Evolutionary conservation across 768 basidiomycete species (phyloP).

Genomic region (Crassisporium funariophilum): DNA sequence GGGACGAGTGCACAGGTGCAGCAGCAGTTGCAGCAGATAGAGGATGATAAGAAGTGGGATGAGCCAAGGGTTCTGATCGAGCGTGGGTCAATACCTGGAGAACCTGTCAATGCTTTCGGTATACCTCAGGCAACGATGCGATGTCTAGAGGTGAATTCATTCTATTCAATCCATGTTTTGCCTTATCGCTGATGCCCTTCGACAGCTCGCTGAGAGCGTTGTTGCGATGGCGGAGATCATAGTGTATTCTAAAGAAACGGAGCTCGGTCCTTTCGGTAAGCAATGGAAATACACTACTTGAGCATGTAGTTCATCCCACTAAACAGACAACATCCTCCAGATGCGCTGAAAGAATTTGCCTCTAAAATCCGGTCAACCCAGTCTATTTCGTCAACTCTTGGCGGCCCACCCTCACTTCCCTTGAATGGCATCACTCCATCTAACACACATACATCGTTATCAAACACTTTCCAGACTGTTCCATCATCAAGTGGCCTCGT

Average conservation of each 20-base stretch:
- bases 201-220: conserved; percentile 75
- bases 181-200: conserved; percentile 29
- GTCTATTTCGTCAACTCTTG: conserved; percentile 20
- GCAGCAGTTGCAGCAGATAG: conserved; percentile 28
- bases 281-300: conserved; percentile 22
- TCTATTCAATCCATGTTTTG: conserved; percentile 9
- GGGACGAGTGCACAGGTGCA: conserved; percentile 2
- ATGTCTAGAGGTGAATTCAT: conserved; percentile 57
- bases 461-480: conserved; percentile 23
- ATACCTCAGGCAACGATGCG: conserved; percentile 90
- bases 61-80: conserved; percentile 65
- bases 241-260: conserved; percentile 53
- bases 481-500: conserved; percentile 13
- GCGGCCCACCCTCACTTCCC: conserved; percentile 13
- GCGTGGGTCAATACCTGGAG: conserved; percentile 68
- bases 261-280: conserved; percentile 69
- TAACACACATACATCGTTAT: conserved; percentile 10
- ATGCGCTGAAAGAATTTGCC: conserved; percentile 44
- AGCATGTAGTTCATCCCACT: conserved; percentile 10
- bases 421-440: conserved; percentile 19
- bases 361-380: conserved; percentile 40
- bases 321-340: conserved; percentile 27
- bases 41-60: conserved; percentile 66
- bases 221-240: conserved; percentile 81
- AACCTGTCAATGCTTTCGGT: conserved; percentile 87